Evolutionary conservation across 2,329 filamentous ascomycete genomes (phyloP).

Genomic region (Apiospora kogelbergensis): DNA sequence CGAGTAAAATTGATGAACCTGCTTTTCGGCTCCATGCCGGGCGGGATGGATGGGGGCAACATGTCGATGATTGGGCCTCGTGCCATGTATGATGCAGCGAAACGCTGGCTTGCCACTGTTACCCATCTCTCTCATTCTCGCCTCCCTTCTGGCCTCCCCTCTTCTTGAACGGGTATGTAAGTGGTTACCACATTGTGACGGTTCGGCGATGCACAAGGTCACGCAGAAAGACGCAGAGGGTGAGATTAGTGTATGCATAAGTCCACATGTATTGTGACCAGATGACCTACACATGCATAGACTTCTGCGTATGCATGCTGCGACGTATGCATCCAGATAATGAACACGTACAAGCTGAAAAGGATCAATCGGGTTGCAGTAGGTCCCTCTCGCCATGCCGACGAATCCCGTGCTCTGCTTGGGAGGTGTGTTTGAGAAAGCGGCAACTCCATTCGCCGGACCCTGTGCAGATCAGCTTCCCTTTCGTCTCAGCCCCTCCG

Average conservation of each 20-base stretch:
- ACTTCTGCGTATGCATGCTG: not conserved
- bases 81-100: not conserved
- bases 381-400: not conserved
- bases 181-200: not conserved
- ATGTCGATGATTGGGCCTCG: not conserved
- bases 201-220: slow-evolving; percentile 3
- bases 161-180: not conserved
- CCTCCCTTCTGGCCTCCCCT: not conserved
- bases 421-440: not conserved
- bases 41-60: not conserved
- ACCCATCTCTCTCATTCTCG: not conserved
- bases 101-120: not conserved
- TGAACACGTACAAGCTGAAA: not conserved
- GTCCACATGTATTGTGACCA: not conserved
- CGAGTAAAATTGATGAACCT: not conserved
- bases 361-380: not conserved
- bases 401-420: not conserved
- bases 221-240: slow-evolving; percentile 1
- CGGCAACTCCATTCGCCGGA: not conserved
- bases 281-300: not conserved
- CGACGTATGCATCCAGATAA: not conserved
- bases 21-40: not conserved
- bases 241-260: not conserved
- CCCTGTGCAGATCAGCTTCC: not conserved
- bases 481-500: not conserved